Evolutionary conservation across 192 early-diverging fungal species (phyloP).

Genomic region (Coemansia sp.): DNA sequence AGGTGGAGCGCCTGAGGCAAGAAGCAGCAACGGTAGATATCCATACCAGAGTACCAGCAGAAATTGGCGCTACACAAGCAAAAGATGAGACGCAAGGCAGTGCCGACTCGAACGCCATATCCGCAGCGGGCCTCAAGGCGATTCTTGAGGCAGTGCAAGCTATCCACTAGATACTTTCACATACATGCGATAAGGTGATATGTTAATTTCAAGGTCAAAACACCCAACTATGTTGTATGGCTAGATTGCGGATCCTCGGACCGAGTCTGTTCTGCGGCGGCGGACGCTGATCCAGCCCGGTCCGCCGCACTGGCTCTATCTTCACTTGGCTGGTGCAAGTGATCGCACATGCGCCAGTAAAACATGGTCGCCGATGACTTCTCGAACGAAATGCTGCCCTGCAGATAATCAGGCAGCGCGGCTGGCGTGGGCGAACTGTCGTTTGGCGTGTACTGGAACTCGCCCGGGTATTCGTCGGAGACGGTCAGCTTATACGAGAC

Average conservation of each 20-base stretch:
- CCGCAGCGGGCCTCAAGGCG: not conserved
- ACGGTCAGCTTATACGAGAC: constrained; percentile 40
- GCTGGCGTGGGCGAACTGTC: constrained; percentile 15
- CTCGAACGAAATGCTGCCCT: constrained; percentile 45
- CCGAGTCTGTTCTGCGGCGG: not conserved
- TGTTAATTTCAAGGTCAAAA: not conserved
- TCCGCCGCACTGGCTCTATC: not conserved
- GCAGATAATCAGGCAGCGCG: constrained; percentile 41
- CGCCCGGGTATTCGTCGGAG: constrained; percentile 41
- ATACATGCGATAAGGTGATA: not conserved
- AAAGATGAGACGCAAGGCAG: not conserved
- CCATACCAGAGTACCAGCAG: not conserved
- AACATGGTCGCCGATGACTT: constrained; percentile 42
- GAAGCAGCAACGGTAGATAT: constrained; percentile 24
- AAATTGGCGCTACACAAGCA: not conserved
- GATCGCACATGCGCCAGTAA: constrained; percentile 51
- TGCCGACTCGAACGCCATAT: not conserved
- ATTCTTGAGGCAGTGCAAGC: constrained; percentile 2
- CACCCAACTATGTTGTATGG: not conserved
- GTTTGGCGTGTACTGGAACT: constrained; percentile 49
- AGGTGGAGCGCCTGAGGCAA: constrained; percentile 18
- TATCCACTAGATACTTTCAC: not conserved
- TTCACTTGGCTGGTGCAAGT: constrained; percentile 17
- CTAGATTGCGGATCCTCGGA: not conserved
- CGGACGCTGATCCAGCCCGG: not conserved